Conservation (phyloP, 352 stramenopile genomes). For the Pythium brachiatum region DNA sequence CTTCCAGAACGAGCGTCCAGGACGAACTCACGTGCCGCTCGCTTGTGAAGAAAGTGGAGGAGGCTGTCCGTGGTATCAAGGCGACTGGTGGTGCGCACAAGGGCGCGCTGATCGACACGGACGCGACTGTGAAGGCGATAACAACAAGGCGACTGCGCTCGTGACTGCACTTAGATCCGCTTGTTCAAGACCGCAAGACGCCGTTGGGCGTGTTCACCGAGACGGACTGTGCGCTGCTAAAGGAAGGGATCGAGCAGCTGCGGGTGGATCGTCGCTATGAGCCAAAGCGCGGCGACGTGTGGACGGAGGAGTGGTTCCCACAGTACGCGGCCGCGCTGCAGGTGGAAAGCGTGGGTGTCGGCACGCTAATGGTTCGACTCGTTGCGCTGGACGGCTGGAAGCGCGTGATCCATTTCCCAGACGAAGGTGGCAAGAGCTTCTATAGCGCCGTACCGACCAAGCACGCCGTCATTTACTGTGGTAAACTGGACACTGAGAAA, state of each 20-base stretch:
- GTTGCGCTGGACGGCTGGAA: conserved; percentile 43
- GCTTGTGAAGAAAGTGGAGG: not conserved
- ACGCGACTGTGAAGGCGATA: not conserved
- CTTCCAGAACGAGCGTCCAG: conserved; percentile 40
- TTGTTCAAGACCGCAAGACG: not conserved
- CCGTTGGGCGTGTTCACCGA: not conserved
- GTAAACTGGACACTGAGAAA: conserved; percentile 14
- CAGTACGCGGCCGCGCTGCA: conserved; percentile 42
- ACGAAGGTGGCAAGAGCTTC: conserved; percentile 25
- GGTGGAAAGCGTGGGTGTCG: conserved; percentile 18
- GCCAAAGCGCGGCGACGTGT: not conserved
- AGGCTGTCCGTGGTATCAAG: not conserved
- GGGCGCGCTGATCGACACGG: not conserved
- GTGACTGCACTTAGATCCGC: not conserved
- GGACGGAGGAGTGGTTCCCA: conserved; percentile 32
- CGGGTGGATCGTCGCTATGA: not conserved
- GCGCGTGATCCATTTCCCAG: conserved; percentile 31
- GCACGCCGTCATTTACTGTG: conserved; percentile 28
- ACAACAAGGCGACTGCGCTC: not conserved
- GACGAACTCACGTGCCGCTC: conserved; percentile 4
- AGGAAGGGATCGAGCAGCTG: not conserved
- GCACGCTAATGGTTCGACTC: conserved; percentile 29
- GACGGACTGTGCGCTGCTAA: not conserved
- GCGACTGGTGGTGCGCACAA: not conserved
- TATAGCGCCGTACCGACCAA: conserved; percentile 34